A percentile compares a stretch with the other conserved stretches of the same genome.
Conservation (phyloP, 306 rosid genomes). For the Ochetophila trinervis region DNA sequence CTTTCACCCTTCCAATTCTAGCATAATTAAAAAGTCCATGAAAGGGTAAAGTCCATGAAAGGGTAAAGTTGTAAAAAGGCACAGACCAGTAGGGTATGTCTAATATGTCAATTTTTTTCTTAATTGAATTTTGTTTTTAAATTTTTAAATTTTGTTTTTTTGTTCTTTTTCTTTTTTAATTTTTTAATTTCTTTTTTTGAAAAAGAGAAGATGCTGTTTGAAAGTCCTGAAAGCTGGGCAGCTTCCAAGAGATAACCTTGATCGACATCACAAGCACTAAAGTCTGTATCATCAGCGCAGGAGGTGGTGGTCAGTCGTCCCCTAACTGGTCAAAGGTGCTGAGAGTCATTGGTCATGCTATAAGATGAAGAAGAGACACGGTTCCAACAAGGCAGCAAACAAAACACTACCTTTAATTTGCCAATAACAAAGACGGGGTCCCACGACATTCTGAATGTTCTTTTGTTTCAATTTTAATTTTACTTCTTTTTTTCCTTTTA, state of each 20-base stretch:
- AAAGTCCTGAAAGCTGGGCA: slow-evolving; percentile 5
- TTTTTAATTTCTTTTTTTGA: too few species aligned
- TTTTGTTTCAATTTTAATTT: background rate
- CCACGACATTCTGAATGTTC: background rate
- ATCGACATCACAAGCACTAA: background rate
- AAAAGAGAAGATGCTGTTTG: background rate
- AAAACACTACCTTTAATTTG: too few species aligned
- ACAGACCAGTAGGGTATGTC: background rate
- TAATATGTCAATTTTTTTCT: background rate
- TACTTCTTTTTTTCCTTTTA: background rate
- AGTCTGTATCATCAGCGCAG: background rate
- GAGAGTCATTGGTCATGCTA: slow-evolving; percentile 25
- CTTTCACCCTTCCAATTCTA: background rate
- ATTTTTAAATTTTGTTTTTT: too few species aligned
- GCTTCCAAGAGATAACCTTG: slow-evolving; percentile 17
- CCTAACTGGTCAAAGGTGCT: slow-evolving; percentile 24
- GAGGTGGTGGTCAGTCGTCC: background rate
- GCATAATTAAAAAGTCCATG: too few species aligned
- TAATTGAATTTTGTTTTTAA: too few species aligned
- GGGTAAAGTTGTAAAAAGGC: background rate
- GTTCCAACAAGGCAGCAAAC: slow-evolving; percentile 9
- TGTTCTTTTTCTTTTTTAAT: too few species aligned
- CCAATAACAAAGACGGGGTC: background rate
- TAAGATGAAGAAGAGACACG: too few species aligned
- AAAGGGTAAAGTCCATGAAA: too few species aligned